Percentiles rank a stretch among this genome's conserved stretches.
phyloP scores from a whole-genome alignment of 495 filamentous ascomycete species.

The Talaromyces adpressus region DNA sequence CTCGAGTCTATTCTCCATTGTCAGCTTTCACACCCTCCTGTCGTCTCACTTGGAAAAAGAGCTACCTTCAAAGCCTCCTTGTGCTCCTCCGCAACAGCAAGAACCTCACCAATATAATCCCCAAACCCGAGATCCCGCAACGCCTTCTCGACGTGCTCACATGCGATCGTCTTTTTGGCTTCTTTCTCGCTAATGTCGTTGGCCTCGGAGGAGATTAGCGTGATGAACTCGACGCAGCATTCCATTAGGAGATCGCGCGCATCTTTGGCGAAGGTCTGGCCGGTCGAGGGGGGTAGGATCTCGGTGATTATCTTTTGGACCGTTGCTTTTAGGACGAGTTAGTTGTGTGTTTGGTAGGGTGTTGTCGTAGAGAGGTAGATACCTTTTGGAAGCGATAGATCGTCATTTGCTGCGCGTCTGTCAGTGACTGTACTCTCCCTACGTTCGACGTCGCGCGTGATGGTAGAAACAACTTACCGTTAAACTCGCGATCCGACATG shows the following conservation, averaged over 20 bases:
- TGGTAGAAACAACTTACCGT: conserved; percentile 43
- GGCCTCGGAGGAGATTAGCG: conserved; percentile 90
- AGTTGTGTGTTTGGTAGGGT: neutral
- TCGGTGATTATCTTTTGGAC: conserved; percentile 97
- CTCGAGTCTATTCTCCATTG: conserved; percentile 57
- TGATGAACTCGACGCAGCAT: conserved; percentile 99
- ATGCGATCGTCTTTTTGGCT: conserved; percentile 96
- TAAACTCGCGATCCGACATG: conserved; percentile 93
- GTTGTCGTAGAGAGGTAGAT: conserved; percentile 10
- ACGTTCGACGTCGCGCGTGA: neutral
- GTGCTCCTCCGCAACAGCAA: conserved; percentile 83
- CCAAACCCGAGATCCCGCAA: conserved; percentile 83
- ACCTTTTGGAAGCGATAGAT: conserved; percentile 94
- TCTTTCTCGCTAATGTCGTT: conserved; percentile 98
- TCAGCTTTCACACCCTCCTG: neutral
- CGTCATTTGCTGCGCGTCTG: conserved; percentile 62
- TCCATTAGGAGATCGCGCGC: conserved; percentile 93
- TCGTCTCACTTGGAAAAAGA: conserved; percentile 5
- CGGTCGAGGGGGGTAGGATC: conserved; percentile 68
- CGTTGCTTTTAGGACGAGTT: conserved; percentile 53
- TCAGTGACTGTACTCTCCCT: conserved; percentile 11
- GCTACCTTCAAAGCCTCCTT: conserved; percentile 86
- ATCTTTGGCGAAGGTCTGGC: conserved; percentile 80
- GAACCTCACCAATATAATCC: conserved; percentile 80
- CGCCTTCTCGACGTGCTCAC: conserved; percentile 92